Percentiles rank a stretch among this genome's conserved stretches.
Conservation (phyloP, 805 yeast species). For the Candida ipomoeae region DNA sequence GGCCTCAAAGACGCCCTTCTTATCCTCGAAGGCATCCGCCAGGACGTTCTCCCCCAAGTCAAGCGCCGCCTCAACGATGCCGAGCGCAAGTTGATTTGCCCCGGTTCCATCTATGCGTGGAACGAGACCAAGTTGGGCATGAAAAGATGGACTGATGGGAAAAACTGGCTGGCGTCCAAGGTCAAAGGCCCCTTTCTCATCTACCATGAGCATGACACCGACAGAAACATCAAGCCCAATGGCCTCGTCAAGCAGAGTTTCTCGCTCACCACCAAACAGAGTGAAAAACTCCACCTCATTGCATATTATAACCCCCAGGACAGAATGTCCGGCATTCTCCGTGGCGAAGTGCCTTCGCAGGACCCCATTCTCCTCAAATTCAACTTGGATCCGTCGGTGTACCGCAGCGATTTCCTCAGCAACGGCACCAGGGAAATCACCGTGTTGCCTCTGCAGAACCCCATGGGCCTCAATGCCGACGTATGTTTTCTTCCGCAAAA, state of each 20-base stretch:
- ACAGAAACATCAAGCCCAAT: conserved; percentile 29
- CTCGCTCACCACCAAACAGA: conserved; percentile 49
- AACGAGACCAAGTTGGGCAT: conserved; percentile 67
- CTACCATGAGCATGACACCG: conserved; percentile 55
- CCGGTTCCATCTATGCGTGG: conserved; percentile 69
- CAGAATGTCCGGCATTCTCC: conserved; percentile 17
- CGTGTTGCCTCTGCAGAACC: background rate
- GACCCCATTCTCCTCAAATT: conserved; percentile 23
- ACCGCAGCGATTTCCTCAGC: conserved; percentile 9
- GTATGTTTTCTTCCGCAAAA: background rate
- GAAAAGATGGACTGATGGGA: conserved; percentile 78
- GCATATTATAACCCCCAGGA: conserved; percentile 37
- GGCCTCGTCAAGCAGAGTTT: conserved; percentile 67
- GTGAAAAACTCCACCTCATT: conserved; percentile 57
- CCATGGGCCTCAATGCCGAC: background rate
- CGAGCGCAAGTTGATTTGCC: conserved; percentile 50
- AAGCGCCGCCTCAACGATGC: conserved; percentile 53
- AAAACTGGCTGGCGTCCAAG: conserved; percentile 67
- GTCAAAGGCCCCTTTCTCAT: conserved; percentile 59
- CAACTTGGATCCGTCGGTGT: conserved; percentile 17
- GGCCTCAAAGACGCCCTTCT: conserved; percentile 60
- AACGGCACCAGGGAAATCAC: conserved; percentile 4
- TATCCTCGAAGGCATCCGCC: conserved; percentile 60
- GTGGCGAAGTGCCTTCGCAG: conserved; percentile 19
- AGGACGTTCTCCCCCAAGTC: conserved; percentile 53